A percentile compares a stretch with the other conserved stretches of the same genome.
Evolutionary conservation across 345 rosid genomes (phyloP).

Genomic region (Murraya paniculata): DNA sequence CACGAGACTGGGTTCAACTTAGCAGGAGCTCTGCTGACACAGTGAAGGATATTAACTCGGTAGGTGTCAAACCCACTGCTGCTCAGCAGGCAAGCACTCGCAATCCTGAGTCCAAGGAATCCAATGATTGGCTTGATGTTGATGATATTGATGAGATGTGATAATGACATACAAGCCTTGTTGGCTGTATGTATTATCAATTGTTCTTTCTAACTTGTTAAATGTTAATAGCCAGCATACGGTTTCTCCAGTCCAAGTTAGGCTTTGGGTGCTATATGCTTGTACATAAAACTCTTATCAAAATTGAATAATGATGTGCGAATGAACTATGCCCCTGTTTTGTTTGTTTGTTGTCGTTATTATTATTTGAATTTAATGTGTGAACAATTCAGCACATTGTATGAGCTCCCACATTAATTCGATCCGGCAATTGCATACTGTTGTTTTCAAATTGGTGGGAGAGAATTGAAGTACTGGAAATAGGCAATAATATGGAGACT

Average conservation of each 20-base stretch:
- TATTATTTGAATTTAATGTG: background rate
- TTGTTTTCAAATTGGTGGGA: background rate
- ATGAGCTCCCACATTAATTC: background rate
- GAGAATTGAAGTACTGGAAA: too few relatives aligned
- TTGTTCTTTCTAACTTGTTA: slow-evolving; percentile 14
- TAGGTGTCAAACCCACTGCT: slow-evolving; percentile 24
- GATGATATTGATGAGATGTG: slow-evolving; percentile 58
- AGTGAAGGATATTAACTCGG: slow-evolving; percentile 40
- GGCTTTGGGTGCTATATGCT: slow-evolving; percentile 28
- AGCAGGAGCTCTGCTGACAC: slow-evolving; percentile 47
- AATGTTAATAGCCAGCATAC: slow-evolving; percentile 29
- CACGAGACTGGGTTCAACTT: slow-evolving; percentile 62
- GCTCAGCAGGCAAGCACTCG: slow-evolving; percentile 42
- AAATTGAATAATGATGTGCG: slow-evolving; percentile 21
- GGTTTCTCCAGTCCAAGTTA: slow-evolving; percentile 22
- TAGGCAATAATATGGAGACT: too few relatives aligned
- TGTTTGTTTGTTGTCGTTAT: background rate
- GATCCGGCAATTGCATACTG: background rate
- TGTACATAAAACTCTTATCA: slow-evolving; percentile 43
- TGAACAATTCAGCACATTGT: background rate
- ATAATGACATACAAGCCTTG: slow-evolving; percentile 8
- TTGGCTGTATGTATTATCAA: slow-evolving; percentile 13
- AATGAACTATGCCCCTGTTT: background rate
- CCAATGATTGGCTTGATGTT: slow-evolving; percentile 68
- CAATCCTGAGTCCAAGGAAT: slow-evolving; percentile 48